A percentile compares a stretch with the other conserved stretches of the same genome.
Conservation (phyloP, 2,329 filamentous ascomycete genomes). For the Colletotrichum sp. region DNA sequence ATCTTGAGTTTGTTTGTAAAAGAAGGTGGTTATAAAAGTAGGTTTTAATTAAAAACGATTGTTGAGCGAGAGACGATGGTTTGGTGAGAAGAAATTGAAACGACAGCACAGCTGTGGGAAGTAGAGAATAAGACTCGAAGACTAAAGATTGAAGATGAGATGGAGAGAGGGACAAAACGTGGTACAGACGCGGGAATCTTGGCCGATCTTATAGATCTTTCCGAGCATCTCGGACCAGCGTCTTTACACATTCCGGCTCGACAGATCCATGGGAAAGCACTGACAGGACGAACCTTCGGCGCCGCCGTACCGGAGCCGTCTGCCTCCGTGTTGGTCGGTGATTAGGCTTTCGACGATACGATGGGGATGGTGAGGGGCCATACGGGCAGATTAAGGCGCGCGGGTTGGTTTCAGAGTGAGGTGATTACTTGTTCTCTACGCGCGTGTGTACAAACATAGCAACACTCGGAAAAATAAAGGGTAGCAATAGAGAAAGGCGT, state of each 20-base stretch:
- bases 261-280: not conserved
- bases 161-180: not conserved
- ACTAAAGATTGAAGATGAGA: constrained; percentile 2
- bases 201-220: constrained; percentile 1
- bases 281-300: not conserved
- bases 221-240: not conserved
- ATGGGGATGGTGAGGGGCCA: not conserved
- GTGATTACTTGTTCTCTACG: not conserved
- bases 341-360: not conserved
- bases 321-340: not conserved
- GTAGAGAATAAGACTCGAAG: not conserved
- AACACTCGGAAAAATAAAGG: not conserved
- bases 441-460: not conserved
- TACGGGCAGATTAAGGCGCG: not conserved
- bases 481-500: not conserved
- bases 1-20: constrained; percentile 24
- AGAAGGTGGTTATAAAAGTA: constrained; percentile 16
- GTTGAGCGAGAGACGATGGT: constrained; percentile 2
- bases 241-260: not conserved
- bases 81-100: not conserved
- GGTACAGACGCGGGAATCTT: not conserved
- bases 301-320: not conserved
- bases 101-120: constrained; percentile 13
- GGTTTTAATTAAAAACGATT: not conserved
- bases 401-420: not conserved